Base-by-base conservation (phyloP, 1,284 basidiomycete genomes). In the Meira miltonrushii region DNA sequence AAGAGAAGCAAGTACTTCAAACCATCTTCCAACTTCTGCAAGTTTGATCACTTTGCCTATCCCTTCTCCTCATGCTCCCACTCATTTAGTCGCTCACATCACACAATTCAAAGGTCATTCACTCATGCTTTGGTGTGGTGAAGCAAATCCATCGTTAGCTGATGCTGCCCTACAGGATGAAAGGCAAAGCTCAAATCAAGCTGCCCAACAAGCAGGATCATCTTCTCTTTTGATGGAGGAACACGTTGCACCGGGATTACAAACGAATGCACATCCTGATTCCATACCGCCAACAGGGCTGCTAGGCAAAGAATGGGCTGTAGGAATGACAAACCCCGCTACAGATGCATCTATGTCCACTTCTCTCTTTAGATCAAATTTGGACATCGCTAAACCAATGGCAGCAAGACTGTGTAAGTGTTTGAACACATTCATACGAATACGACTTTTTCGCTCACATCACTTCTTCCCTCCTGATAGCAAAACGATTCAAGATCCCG, bases 151-250 rank as follows among this genome's bases (percentile, higher is more conserved):
- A 33, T 33, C 28, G 28, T 8, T 33, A 33, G 28, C 28, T 33
- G 28, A 33, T 33, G 28, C 28, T 33, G 28, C 28, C 8, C 23
- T 48, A 17, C 46, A 23, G 23, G 46, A 48, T 8, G 46, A 23
- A 21, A 21, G 46, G 5, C 25, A n/a, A 25, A 2, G 3, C 3
- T 48, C 46, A 17, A 48, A 23, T 10, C 41, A n/a, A 21, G 46
- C 8, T 5, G 17, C 8, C 12, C 46, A 48, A 23, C 46, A 23
- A 48, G n/a, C n/a, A n/a, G 25, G 12, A 13, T 48, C 46, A 21
- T 48, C 46, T 19, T 48, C 46, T 15, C 46, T 48, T 19, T 23
- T 48, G n/a, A 48, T 48, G 12, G 46, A 48, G 12, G 46, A 48
- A 17, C 13, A 48, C 23, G 17, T 21, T 23, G 17, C 46, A 48